Evolutionary conservation across 2,329 filamentous ascomycete genomes (phyloP).

Genomic region (Colletotrichum neosansevieriae): DNA sequence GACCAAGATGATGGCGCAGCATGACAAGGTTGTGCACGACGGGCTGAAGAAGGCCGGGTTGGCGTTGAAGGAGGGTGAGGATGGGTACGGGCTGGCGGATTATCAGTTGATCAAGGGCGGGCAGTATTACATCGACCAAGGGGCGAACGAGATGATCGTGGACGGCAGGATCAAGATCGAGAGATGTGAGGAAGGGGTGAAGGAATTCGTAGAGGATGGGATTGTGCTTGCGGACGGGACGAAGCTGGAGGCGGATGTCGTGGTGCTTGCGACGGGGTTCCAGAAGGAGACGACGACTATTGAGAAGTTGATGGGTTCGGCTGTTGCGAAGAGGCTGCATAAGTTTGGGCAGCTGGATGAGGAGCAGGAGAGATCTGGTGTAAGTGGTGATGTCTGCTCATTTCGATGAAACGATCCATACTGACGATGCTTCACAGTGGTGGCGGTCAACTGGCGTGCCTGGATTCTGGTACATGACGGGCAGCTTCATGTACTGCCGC

Average conservation of each 20-base stretch:
- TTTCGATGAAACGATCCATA: no score
- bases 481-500: slow-evolving; percentile 50
- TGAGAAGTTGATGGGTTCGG: slow-evolving; percentile 51
- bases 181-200: slow-evolving; percentile 47
- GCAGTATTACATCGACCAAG: slow-evolving; percentile 58
- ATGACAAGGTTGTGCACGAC: slow-evolving; percentile 57
- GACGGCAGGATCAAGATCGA: slow-evolving; percentile 56
- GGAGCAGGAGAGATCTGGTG: slow-evolving; percentile 46
- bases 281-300: slow-evolving; percentile 53
- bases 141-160: slow-evolving; percentile 52
- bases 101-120: slow-evolving; percentile 54
- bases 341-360: slow-evolving; percentile 54
- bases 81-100: slow-evolving; percentile 51
- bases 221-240: slow-evolving; percentile 45
- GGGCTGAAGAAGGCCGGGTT: slow-evolving; percentile 62
- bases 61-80: slow-evolving; percentile 49
- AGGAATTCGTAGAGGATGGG: slow-evolving; percentile 46
- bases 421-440: slow-evolving; percentile 45
- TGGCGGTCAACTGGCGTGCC: slow-evolving; percentile 54
- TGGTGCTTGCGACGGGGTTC: slow-evolving; percentile 58
- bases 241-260: slow-evolving; percentile 53
- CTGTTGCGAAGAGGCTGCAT: slow-evolving; percentile 48
- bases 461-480: slow-evolving; percentile 54
- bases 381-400: slow-evolving; percentile 36
- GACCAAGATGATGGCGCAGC: slow-evolving; percentile 54